A percentile compares a stretch with the other conserved stretches of the same genome.
Evolutionary conservation across 257 asterid species (phyloP).

Genomic region (Anisodus acutangulus): DNA sequence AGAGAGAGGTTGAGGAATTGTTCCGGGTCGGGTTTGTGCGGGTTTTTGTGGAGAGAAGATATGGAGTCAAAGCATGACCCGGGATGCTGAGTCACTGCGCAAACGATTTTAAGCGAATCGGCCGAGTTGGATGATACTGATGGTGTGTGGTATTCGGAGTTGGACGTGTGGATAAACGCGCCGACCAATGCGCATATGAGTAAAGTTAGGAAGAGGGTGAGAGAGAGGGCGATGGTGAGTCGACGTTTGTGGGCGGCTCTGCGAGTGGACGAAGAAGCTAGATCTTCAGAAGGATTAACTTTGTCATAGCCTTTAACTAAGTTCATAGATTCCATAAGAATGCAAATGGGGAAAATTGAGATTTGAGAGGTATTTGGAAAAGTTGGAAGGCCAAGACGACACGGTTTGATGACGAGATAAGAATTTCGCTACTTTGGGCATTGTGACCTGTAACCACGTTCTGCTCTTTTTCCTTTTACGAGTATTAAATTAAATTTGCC

Average conservation of each 20-base stretch:
- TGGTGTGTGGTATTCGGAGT: background rate
- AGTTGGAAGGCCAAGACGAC: background rate
- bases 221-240: constrained; percentile 20
- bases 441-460: constrained; percentile 2
- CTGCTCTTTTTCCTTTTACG: background rate
- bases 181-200: constrained; percentile 28
- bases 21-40: constrained; percentile 59
- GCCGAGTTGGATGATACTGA: constrained; percentile 45
- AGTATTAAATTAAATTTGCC: constrained; percentile 5
- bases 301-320: constrained; percentile 31
- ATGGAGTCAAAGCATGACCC: constrained; percentile 71
- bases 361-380: background rate
- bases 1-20: constrained; percentile 75
- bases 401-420: constrained; percentile 21
- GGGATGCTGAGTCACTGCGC: constrained; percentile 81
- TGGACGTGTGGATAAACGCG: constrained; percentile 9
- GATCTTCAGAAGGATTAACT: constrained; percentile 23
- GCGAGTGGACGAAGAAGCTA: background rate
- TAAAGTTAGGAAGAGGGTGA: constrained; percentile 27
- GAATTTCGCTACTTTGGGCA: background rate
- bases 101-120: constrained; percentile 63
- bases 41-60: constrained; percentile 50
- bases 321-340: constrained; percentile 25
- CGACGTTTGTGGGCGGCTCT: constrained; percentile 27
- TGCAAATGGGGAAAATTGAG: background rate